phyloP scores from a whole-genome alignment of 2,329 filamentous ascomycete species.

The Cylindrodendrum hubeiense region DNA sequence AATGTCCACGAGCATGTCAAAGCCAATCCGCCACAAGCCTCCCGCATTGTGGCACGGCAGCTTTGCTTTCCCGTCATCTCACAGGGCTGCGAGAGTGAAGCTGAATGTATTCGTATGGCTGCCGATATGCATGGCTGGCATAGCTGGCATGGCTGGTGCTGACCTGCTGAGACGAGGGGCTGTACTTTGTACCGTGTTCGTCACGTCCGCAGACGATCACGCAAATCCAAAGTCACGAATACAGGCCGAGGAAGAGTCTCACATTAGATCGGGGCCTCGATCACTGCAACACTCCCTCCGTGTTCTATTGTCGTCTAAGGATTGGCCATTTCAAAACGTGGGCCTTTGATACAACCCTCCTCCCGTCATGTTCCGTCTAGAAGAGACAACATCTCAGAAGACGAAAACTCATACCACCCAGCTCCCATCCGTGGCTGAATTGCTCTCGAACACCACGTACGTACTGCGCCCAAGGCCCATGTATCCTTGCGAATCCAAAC shows the following conservation, averaged over 20 bases:
- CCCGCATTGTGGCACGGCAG: constrained; percentile 25
- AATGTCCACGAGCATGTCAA: constrained; percentile 10
- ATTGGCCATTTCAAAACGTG: constrained; percentile 10
- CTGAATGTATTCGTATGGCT: constrained; percentile 15
- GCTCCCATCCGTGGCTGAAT: background rate
- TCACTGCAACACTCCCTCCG: background rate
- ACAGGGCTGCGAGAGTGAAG: constrained; percentile 23
- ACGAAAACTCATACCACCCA: background rate
- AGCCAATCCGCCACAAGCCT: constrained; percentile 19
- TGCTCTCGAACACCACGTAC: background rate
- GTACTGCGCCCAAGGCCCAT: background rate
- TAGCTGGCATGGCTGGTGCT: background rate
- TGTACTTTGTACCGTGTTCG: background rate
- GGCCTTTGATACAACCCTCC: background rate
- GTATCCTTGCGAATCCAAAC: background rate
- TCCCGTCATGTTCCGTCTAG: constrained; percentile 4
- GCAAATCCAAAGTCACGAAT: background rate
- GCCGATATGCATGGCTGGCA: constrained; percentile 12
- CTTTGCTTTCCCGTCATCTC: constrained; percentile 24
- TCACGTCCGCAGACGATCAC: background rate
- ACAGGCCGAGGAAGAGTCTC: background rate
- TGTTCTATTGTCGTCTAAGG: background rate
- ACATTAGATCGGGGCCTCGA: background rate
- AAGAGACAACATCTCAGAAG: background rate
- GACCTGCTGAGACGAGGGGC: constrained; percentile 1